These are phyloP conservation scores for Agaricus sinodeliciosus DNA, from an alignment of 768 basidiomycete species.

Conservation along the genomic window DNA sequence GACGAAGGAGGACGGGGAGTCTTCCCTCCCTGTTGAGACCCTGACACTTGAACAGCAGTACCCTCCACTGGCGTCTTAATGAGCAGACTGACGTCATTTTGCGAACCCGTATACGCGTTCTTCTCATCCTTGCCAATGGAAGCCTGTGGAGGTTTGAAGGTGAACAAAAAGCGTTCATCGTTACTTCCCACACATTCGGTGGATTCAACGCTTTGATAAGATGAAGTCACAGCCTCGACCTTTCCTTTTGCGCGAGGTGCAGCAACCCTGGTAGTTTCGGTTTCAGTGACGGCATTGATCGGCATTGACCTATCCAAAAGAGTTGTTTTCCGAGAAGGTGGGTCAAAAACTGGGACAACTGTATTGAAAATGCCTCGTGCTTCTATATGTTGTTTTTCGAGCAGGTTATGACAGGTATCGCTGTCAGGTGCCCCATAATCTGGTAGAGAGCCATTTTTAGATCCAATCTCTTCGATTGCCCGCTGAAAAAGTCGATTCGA, in stretches of 20 bases:
- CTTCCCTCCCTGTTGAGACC: background rate
- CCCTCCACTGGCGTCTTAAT: background rate
- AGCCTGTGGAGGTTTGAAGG: background rate
- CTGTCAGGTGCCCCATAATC: background rate
- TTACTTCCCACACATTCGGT: background rate
- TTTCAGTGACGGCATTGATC: background rate
- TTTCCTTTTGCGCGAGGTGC: background rate
- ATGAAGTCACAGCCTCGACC: background rate
- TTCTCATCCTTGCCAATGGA: constrained; percentile 1
- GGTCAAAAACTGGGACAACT: background rate
- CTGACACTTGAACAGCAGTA: background rate
- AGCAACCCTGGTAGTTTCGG: background rate
- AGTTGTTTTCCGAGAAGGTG: background rate
- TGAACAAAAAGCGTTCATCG: background rate
- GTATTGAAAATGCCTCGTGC: background rate
- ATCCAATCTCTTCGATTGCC: constrained; percentile 9
- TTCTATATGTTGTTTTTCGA: constrained; percentile 3
- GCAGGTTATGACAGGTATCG: background rate
- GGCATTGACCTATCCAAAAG: background rate
- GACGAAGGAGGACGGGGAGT: background rate
- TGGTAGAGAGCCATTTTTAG: background rate
- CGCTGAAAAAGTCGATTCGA: background rate
- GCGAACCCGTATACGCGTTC: background rate
- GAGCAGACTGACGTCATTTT: background rate
- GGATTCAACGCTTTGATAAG: background rate